Conservation (phyloP, 2,329 filamentous ascomycete genomes). For the Pseudogymnoascus sp. region DNA sequence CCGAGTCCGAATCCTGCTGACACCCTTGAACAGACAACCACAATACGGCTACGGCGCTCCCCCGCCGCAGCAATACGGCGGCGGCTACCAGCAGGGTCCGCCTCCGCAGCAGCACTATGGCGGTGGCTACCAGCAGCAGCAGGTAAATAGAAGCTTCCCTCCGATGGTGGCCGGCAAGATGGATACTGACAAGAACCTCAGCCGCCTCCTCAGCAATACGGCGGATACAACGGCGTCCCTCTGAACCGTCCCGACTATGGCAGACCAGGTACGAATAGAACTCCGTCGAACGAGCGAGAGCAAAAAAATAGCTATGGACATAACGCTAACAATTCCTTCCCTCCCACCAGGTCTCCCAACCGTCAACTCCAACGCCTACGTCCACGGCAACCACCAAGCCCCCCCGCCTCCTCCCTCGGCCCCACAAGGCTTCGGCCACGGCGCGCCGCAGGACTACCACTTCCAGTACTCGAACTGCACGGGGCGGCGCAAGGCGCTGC, state of each 20-base stretch:
- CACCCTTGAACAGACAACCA: constrained; percentile 26
- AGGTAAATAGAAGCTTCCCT: not conserved
- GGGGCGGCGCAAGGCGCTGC: constrained; percentile 75
- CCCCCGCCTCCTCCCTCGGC: constrained; percentile 57
- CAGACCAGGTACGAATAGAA: constrained; percentile 41
- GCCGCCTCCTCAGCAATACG: constrained; percentile 41
- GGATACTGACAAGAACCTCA: constrained; percentile 11
- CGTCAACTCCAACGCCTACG: constrained; percentile 44
- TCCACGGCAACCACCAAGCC: constrained; percentile 50
- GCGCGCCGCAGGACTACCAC: constrained; percentile 69
- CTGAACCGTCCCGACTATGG: constrained; percentile 37
- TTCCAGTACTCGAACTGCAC: constrained; percentile 92
- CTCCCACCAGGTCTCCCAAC: constrained; percentile 32
- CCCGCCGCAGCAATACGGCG: constrained; percentile 35
- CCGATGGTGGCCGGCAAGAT: not conserved
- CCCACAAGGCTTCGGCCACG: constrained; percentile 67
- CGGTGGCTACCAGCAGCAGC: constrained; percentile 5
- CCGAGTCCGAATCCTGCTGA: constrained; percentile 23
- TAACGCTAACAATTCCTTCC: constrained; percentile 5
- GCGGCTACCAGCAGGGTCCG: constrained; percentile 24
- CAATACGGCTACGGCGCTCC: constrained; percentile 42
- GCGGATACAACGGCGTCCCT: constrained; percentile 31
- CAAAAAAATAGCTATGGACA: too few species aligned
- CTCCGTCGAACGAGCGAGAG: not conserved
- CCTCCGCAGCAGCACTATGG: constrained; percentile 8